Evolutionary conservation across 371 early-diverging fungal genomes (phyloP), one percentile per base, ranked within the genome.

Genomic region (Mucor irregularis): DNA sequence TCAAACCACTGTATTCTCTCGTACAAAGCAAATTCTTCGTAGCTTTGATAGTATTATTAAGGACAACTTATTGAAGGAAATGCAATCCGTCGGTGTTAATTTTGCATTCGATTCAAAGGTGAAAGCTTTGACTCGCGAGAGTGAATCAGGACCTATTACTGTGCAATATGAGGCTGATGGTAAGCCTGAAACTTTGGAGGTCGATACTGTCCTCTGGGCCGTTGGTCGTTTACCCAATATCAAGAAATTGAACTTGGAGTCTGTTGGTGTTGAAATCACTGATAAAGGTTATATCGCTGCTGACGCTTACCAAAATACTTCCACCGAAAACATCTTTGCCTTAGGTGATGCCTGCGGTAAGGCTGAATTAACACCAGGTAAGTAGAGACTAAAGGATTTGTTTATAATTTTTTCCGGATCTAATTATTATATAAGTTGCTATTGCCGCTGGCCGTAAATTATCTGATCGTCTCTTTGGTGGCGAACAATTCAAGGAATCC

Each of bases 301-400:
- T 5, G 91, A 97, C 65, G 92, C 90, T 49, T 95, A 78, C 73
- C 98, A 98, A 72, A 81, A 89, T 54, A 99, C 98, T 4, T 63
- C 49, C 17, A 69, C 66, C 4, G 67, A 74, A 14, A 81, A 84
- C 24, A 74, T 98, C 9, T 94, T 86, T 76, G 93, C 97, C 8
- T 79, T 99, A 7, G 99, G 99, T 35, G 99, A 99, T 75, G 92
- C 96, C 33, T 92, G 90, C 62, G 97, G 97, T 52, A 73, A 84
- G 47, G 88, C 86, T 28, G 90, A 94, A 83, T 81, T 99, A 56
- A 99, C 99, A 16, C 99, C 99, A 40, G 84, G 82, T 81, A 78
- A 53, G 53, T 28, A n/a, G n/a, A n/a, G n/a, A n/a, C n/a, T n/a
- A 11, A 26, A 39, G 2, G 25, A 39, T 37, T 5, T 37, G 37